phyloP scores from a whole-genome alignment of 352 stramenopile genomes.

The Thraustotheca clavata region DNA sequence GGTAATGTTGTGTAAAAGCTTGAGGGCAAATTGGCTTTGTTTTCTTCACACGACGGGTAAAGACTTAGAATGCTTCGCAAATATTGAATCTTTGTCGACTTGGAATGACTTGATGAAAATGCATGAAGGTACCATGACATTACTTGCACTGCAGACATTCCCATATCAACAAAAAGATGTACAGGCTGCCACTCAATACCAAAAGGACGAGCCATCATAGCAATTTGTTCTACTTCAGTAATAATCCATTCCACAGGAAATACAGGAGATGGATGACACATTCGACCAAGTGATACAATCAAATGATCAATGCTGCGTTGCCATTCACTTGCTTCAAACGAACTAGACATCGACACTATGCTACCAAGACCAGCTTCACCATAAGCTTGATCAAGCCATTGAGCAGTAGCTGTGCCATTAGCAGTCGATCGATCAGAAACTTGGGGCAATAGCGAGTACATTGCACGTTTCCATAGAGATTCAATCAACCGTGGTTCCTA shows the following conservation, averaged over 20 bases:
- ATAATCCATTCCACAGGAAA: constrained; percentile 17
- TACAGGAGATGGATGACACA: constrained; percentile 2
- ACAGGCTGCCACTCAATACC: background rate
- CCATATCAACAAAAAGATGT: background rate
- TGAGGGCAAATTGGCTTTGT: background rate
- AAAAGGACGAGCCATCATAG: background rate
- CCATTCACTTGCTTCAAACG: constrained; percentile 16
- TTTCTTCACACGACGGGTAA: background rate
- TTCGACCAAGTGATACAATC: constrained; percentile 1
- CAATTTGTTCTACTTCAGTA: background rate
- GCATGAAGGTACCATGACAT: background rate
- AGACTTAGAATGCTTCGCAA: background rate
- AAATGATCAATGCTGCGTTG: background rate
- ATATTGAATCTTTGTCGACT: background rate
- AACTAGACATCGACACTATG: background rate
- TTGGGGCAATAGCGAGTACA: background rate
- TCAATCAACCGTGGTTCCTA: constrained; percentile 16
- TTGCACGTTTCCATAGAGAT: constrained; percentile 6
- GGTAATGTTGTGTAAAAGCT: background rate
- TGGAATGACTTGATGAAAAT: background rate
- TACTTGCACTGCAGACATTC: background rate
- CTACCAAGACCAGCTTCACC: background rate
- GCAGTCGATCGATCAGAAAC: background rate
- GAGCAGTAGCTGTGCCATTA: background rate
- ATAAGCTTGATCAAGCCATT: background rate